These are phyloP conservation scores for Penicillium psychrosexuale DNA, from an alignment of 2,329 filamentous ascomycete species.

Conservation along the genomic window DNA sequence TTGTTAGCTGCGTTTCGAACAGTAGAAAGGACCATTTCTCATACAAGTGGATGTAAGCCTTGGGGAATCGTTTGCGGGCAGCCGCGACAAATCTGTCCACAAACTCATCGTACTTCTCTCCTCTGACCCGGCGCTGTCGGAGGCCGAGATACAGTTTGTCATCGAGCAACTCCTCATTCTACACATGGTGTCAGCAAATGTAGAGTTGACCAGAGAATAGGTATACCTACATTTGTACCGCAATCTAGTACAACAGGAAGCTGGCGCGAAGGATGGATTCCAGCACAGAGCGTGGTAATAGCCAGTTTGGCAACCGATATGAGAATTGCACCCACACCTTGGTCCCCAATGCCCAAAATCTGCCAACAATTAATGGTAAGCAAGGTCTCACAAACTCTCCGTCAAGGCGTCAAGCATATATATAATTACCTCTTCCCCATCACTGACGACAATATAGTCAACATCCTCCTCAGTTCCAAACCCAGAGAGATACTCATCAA, in stretches of 20 bases:
- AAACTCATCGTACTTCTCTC: constrained; percentile 71
- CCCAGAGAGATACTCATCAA: constrained; percentile 64
- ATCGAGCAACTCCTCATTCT: constrained; percentile 68
- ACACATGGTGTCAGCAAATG: neutral
- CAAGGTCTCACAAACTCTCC: neutral
- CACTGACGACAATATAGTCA: constrained; percentile 84
- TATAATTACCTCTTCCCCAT: constrained; percentile 51
- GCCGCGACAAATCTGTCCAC: constrained; percentile 70
- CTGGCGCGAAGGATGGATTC: constrained; percentile 74
- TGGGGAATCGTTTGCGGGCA: constrained; percentile 68
- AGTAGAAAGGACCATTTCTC: neutral
- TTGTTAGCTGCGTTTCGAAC: neutral
- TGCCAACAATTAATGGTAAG: constrained; percentile 47
- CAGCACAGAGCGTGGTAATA: constrained; percentile 80
- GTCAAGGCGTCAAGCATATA: too few species aligned
- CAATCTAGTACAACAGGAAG: constrained; percentile 81
- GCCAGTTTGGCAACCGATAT: constrained; percentile 82
- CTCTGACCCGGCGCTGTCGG: constrained; percentile 62
- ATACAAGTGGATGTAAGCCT: constrained; percentile 76
- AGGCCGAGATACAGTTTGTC: constrained; percentile 80
- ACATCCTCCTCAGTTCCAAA: constrained; percentile 71
- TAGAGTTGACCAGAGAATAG: neutral
- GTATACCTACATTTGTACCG: constrained; percentile 62
- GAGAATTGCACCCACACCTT: constrained; percentile 78
- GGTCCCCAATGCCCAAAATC: constrained; percentile 85